Percentiles rank a stretch among this genome's conserved stretches.
These are phyloP conservation scores for Hypoxylon sp. DNA, from an alignment of 2,329 filamentous ascomycete species.

Conservation along the genomic window DNA sequence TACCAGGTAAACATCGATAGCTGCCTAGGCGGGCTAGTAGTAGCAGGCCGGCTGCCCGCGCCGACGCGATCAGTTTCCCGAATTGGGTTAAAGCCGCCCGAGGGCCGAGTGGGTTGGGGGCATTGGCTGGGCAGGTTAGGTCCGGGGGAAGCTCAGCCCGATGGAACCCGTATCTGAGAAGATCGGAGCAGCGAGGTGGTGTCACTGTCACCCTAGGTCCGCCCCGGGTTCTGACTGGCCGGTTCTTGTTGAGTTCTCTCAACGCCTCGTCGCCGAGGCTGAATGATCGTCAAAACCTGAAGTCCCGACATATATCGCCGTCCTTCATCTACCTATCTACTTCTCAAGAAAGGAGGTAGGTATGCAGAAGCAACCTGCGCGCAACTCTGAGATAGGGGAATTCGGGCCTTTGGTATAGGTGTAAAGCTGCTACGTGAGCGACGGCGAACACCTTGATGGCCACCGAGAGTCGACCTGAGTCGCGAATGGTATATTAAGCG, in stretches of 20 bases:
- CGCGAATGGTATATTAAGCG: slow-evolving; percentile 7
- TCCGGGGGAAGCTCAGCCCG: slow-evolving; percentile 14
- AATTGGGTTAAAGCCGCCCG: slow-evolving; percentile 11
- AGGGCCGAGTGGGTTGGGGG: slow-evolving; percentile 4
- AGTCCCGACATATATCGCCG: slow-evolving; percentile 17
- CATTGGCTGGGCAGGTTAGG: slow-evolving; percentile 24
- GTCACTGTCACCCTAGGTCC: neutral
- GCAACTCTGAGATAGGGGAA: slow-evolving; percentile 9
- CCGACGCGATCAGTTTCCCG: slow-evolving; percentile 25
- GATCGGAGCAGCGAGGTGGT: slow-evolving; percentile 17
- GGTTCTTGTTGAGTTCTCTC: slow-evolving; percentile 14
- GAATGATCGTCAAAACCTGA: slow-evolving; percentile 24
- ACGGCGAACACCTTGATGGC: neutral
- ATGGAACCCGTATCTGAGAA: slow-evolving; percentile 27
- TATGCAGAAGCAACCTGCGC: neutral
- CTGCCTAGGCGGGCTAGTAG: slow-evolving; percentile 26
- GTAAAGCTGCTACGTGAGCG: slow-evolving; percentile 13
- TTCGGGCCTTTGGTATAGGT: slow-evolving; percentile 26
- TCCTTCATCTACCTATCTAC: too few species aligned
- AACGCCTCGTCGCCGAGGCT: slow-evolving; percentile 29
- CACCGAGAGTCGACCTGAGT: slow-evolving; percentile 2
- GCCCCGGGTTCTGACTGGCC: slow-evolving; percentile 13
- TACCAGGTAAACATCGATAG: slow-evolving; percentile 13
- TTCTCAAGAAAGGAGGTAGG: too few species aligned
- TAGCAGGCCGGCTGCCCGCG: neutral